Evolutionary conservation across 495 filamentous ascomycete genomes (phyloP), one percentile per base, ranked within the genome.

Genomic region (Xylaria flabelliformis): DNA sequence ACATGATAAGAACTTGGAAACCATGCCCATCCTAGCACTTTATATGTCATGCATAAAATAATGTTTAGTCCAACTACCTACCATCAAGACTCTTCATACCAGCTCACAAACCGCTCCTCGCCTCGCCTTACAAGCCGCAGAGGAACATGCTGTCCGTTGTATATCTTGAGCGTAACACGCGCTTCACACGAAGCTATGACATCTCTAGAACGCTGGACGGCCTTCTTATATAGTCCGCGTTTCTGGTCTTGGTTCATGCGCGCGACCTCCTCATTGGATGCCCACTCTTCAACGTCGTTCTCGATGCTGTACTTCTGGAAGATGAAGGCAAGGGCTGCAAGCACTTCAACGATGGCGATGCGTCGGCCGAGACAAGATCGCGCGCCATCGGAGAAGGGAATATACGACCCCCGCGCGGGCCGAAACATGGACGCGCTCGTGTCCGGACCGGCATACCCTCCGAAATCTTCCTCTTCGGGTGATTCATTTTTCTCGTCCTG

Each of bases 321-420:
- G 9, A 94, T 80, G 12, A 88, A 85, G 1, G 90, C 86, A 66
- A 96, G 83, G 69, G 89, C 91, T 0, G 91, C 91, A 41, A 89
- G 82, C 55, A 92, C 83, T 77, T 96, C 91, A 72, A 94, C 93
- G 80, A 94, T 91, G 17, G 93, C 92, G 73, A 95, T 93, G 74
- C 88, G 87, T 67, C 87, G 86, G 71, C 86, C 93, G 73, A 89
- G 85, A 81, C 91, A 96, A 72, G 90, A 88, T 70, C 89, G 86
- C 42, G 86, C 82, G 2, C 93, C 92, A 34, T 93, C 91, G 61
- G 88, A 90, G 80, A 94, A 95, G 0, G 93, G 91, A 17, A 94
- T 81, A 74, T 86, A 94, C 2, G 89, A 84, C 2, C 91, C 91
- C n/a, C 87, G 83, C 0, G 84, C 82, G 0, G 91, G 91, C 29